Base-by-base conservation (phyloP, 164 flowering plant genomes). In the Sedum album region DNA sequence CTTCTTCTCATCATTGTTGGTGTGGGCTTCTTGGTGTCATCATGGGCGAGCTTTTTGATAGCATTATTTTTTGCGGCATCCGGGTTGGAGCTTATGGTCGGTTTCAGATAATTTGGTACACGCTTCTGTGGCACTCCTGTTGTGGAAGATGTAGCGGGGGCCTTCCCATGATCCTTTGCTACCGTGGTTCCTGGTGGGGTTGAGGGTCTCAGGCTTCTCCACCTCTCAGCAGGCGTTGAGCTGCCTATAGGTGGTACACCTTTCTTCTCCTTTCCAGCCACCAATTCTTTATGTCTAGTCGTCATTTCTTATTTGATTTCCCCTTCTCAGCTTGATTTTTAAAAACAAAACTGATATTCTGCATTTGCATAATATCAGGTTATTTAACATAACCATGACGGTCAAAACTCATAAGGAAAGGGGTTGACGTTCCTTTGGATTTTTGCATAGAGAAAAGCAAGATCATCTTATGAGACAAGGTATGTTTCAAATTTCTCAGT, bases 61-160 rank as follows among this genome's bases (percentile, higher is more conserved):
- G 6, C 70, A 31, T 17, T 7, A 18, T 36, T 18, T 69, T 72
- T 79, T 65, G 51, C 31, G 49, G 72, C 42, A 9, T 80, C 86
- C 55, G 62, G 61, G 31, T 68, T 67, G 15, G 83, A 80, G 74
- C 83, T 80, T 15, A 72, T 23, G 15, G 88, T 86, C 2, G 83
- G 82, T 65, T 64, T 80, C 23, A 86, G 88, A 71, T 84, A 83
- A 66, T 75, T 69, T 14, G 87, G 88, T 30, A 65, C 36, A 44
- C 65, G 68, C 71, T 80, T 82, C 0, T 69, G 74, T 10, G 73
- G 66, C 23, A 31, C 28, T 41, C 30, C 26, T 11, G 67, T 11
- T n/a, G 70, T 6, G 17, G 69, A 21, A 15, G 78, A 41, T 48
- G 35, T 11, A 18, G 69, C 26, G 7, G 68, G 5, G 8, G 71